Evolutionary conservation across 2,329 filamentous ascomycete species (phyloP).

Genomic region (Raffaelea arxii): DNA sequence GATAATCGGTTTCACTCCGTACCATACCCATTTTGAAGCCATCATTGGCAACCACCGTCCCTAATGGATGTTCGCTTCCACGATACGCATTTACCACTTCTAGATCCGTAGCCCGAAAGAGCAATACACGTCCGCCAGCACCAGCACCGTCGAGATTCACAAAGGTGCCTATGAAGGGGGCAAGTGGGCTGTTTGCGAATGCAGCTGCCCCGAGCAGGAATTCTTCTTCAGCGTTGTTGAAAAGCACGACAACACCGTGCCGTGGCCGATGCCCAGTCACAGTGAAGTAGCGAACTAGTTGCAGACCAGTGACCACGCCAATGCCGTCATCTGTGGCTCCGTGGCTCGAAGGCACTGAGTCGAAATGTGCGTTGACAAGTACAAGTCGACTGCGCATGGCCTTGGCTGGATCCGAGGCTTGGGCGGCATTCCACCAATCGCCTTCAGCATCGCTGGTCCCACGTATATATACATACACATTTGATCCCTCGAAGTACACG

Average conservation of each 20-base stretch:
- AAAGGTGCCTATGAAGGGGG: conserved; percentile 75
- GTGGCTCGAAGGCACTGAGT: conserved; percentile 79
- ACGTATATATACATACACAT: conserved; percentile 84
- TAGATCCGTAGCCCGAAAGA: conserved; percentile 82
- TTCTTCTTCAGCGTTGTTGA: conserved; percentile 97
- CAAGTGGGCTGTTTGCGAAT: conserved; percentile 74
- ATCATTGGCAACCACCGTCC: conserved; percentile 71
- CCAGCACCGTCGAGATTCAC: conserved; percentile 93
- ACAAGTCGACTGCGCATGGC: conserved; percentile 59
- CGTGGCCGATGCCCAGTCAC: conserved; percentile 60
- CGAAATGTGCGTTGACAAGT: conserved; percentile 90
- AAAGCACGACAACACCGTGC: conserved; percentile 69
- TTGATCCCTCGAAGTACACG: conserved; percentile 86
- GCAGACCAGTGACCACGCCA: conserved; percentile 75
- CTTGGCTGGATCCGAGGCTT: conserved; percentile 22
- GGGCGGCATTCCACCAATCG: conserved; percentile 54
- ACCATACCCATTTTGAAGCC: conserved; percentile 74
- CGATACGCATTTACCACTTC: conserved; percentile 76
- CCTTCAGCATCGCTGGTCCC: conserved; percentile 65
- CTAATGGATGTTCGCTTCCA: conserved; percentile 65
- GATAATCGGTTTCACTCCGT: conserved; percentile 81
- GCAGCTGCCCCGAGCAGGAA: conserved; percentile 78
- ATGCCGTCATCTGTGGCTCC: conserved; percentile 93
- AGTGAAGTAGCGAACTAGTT: conserved; percentile 81
- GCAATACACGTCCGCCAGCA: conserved; percentile 74